These are phyloP conservation scores for Venturia aucupariae DNA, from an alignment of 2,329 filamentous ascomycete species.

Conservation along the genomic window DNA sequence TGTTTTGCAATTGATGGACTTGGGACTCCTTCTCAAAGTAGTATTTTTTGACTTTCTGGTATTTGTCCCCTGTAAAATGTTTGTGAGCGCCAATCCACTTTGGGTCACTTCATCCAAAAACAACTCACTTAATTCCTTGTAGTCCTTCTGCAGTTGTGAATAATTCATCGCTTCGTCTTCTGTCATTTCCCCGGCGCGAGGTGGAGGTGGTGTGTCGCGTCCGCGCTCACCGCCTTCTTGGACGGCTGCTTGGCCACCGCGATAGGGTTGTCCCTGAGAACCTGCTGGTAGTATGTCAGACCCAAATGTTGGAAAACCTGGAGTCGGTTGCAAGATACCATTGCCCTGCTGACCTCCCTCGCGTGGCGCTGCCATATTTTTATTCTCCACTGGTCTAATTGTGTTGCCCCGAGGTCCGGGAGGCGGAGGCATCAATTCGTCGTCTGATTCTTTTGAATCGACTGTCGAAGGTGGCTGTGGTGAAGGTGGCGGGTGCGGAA, in stretches of 20 bases:
- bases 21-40: constrained; percentile 90
- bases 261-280: constrained; percentile 36
- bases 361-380: constrained; percentile 1
- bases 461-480: constrained; percentile 13
- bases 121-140: constrained; percentile 40
- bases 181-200: constrained; percentile 21
- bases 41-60: constrained; percentile 94
- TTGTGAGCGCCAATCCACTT: neutral
- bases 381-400: constrained; percentile 5
- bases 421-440: constrained; percentile 11
- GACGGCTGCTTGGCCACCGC: constrained; percentile 23
- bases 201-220: constrained; percentile 37
- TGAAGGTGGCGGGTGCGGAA: constrained; percentile 23
- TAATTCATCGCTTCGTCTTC: constrained; percentile 37
- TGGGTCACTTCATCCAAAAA: neutral
- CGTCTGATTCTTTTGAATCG: constrained; percentile 9
- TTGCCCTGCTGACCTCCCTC: constrained; percentile 11
- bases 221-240: constrained; percentile 25
- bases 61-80: constrained; percentile 64
- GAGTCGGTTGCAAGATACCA: constrained; percentile 18
- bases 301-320: constrained; percentile 34
- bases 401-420: constrained; percentile 6
- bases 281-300: constrained; percentile 36
- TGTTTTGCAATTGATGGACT: constrained; percentile 91
- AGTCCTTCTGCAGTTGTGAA: constrained; percentile 37